Base-by-base conservation (phyloP, 345 rosid genomes). In the Boechera retrofracta region DNA sequence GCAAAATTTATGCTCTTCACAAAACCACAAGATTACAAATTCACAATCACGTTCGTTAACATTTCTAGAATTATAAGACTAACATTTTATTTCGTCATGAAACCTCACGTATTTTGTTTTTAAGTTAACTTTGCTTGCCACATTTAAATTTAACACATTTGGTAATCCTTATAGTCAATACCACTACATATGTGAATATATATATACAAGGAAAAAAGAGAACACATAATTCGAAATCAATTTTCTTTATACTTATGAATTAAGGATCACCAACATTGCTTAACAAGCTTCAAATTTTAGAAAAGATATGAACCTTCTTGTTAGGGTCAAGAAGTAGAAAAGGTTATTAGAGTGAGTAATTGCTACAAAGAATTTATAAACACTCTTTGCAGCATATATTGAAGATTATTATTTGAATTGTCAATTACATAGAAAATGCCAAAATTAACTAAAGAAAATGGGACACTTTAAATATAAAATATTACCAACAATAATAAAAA, bases 361-460 rank as follows among this genome's bases (percentile, higher is more conserved):
- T 75, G 53, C 60, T 28, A 36, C 33, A 16, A 38, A 48, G 53
- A 75, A 38, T 4, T 1, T 48, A 36, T 12, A 49, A 58, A 38
- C 67, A 67, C 44, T 75, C 10, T 75, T 59, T 58, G 79, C 79
- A 67, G 68, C 68, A 57, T 59, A 75, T 75, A 36, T 67, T 67
- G 73, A 73, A 73, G 45, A 54, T 64, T 11, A 57, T 39, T 2
- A 36, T 67, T 56, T 58, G 36, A 68, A 39, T 13, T 8, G 18
- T 68, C 21, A 39, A 51, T 38, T 67, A 39, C 35, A 8, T 49
- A 59, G 69, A 68, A 51, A 76, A 52, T 68, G 79, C 26, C 63
- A 67, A 49, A 15, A 26, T 7, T 35, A 65, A 24, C 4, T 54
- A 41, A 73, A 41, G 28, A 5, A 44, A 29, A 47, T 35, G 47